These are phyloP conservation scores for Exophiala spinifera DNA, from an alignment of 2,329 filamentous ascomycete genomes.

Conservation along the genomic window DNA sequence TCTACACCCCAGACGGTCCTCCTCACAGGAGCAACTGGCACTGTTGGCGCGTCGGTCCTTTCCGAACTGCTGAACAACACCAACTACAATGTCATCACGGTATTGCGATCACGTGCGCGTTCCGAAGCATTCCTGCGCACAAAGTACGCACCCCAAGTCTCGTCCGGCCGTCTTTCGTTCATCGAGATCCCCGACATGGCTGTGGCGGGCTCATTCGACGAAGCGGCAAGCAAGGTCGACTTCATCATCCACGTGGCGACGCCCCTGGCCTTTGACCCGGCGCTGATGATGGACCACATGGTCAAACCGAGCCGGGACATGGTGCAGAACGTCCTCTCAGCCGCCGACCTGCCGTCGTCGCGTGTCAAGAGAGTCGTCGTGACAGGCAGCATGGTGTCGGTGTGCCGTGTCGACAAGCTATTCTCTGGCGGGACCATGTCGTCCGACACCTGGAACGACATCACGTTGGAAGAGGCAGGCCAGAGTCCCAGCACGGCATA, in stretches of 20 bases:
- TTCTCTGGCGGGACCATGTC: slow-evolving; percentile 1
- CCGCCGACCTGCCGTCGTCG: slow-evolving; percentile 2
- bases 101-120: slow-evolving; percentile 3
- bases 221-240: slow-evolving; percentile 1
- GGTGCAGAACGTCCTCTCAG: slow-evolving; percentile 9
- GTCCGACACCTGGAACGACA: slow-evolving; percentile 6
- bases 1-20: slow-evolving; percentile 1
- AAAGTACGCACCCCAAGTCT: slow-evolving; percentile 8
- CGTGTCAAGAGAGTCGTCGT: slow-evolving; percentile 8
- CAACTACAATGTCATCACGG: slow-evolving; percentile 9
- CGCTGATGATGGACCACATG: slow-evolving; percentile 6
- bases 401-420: slow-evolving; percentile 1
- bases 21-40: slow-evolving; percentile 13
- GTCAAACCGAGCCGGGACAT: slow-evolving; percentile 10
- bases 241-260: slow-evolving; percentile 14
- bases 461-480: slow-evolving; percentile 8
- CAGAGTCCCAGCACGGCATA: slow-evolving; percentile 4
- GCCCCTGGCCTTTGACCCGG: slow-evolving; percentile 4
- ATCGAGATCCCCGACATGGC: slow-evolving; percentile 13
- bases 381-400: slow-evolving; percentile 10
- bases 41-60: slow-evolving; percentile 7
- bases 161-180: slow-evolving; percentile 5
- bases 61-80: background rate
- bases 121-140: slow-evolving; percentile 5
- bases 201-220: slow-evolving; percentile 1